Conservation (phyloP, 495 filamentous ascomycete genomes). For the Elaphomyces granulatus region DNA sequence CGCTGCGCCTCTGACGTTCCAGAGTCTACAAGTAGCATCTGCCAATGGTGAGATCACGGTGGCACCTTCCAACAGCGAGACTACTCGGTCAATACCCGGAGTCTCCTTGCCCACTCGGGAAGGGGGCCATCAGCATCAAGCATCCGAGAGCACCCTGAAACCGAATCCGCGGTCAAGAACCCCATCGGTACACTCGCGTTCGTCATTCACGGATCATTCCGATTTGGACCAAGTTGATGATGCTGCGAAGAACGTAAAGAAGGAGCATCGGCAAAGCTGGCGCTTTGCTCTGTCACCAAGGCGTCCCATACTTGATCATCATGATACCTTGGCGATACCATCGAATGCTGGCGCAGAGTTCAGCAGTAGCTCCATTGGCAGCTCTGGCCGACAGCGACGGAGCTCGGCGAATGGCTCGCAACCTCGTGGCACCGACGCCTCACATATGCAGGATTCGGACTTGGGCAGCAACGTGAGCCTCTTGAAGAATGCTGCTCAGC, state of each 20-base stretch:
- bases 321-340: too few species aligned
- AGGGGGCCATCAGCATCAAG: slow-evolving; percentile 9
- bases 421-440: slow-evolving; percentile 23
- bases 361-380: slow-evolving; percentile 56
- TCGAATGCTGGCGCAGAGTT: slow-evolving; percentile 50
- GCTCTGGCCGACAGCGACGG: slow-evolving; percentile 33
- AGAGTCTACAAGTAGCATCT: slow-evolving; percentile 11
- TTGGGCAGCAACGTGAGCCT: slow-evolving; percentile 6
- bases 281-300: slow-evolving; percentile 45
- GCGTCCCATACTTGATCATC: too few species aligned
- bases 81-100: background rate
- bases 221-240: slow-evolving; percentile 62
- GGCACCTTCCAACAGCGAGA: slow-evolving; percentile 1
- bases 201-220: slow-evolving; percentile 62
- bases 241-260: slow-evolving; percentile 43
- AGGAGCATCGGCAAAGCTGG: slow-evolving; percentile 49
- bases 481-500: slow-evolving; percentile 19
- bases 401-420: slow-evolving; percentile 45
- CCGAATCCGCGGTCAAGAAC: slow-evolving; percentile 51
- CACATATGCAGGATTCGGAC: slow-evolving; percentile 8
- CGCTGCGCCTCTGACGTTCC: slow-evolving; percentile 15
- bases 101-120: slow-evolving; percentile 3
- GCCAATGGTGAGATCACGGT: slow-evolving; percentile 1
- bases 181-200: slow-evolving; percentile 53
- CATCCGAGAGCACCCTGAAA: slow-evolving; percentile 40